Evolutionary conservation across 139 green algal species (phyloP), one percentile per base, ranked within the genome.

Genomic region (Chlamydomonas sphaeroides): DNA sequence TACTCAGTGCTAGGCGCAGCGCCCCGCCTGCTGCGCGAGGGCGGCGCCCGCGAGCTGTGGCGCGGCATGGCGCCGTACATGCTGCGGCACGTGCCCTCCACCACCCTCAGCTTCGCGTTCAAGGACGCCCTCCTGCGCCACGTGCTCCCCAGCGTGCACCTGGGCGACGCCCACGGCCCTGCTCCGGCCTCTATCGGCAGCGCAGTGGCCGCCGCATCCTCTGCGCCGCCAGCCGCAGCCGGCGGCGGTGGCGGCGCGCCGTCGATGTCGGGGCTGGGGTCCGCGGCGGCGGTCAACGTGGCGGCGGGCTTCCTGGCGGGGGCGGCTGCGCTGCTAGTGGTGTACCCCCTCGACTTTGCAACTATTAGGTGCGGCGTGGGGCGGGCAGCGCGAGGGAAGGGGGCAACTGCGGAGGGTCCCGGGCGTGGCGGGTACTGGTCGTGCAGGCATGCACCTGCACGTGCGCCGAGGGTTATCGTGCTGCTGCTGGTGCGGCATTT

Each of bases 261-360:
- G 59, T 17, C 18, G 18, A 56, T 56, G 49, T 26, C 21, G 49
- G 18, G 56, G 18, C 25, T 81, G 48, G 49, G 21, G 7, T 8
- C 18, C 26, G 85, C 71, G 10, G 42, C 83, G 25, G 77, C 79
- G 3, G 57, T 57, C 26, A 84, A 89, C 42, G 28, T 86, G 42
- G 39, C 36, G 25, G 80, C 84, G 14, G 88, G 88, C 30, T 86
- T 84, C 42, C 25, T 84, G 36, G 88, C 80, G 18, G 88, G 88
- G 0, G 78, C 75, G 35, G 38, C 85, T 51, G 84, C 84, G 15
- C 81, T 91, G 33, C 62, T 86, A 0, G 18, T 91, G 5, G 88
- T 91, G 20, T 91, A 88, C 76, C 87, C 87, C 0, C 79, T 89
- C 59, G 87, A 91, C 23, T 88, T 91, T 68, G 83, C 87, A 3